Percentiles rank a stretch among this genome's conserved stretches.
Conservation (phyloP, 768 basidiomycete genomes). For the Gautieria morchelliformis region DNA sequence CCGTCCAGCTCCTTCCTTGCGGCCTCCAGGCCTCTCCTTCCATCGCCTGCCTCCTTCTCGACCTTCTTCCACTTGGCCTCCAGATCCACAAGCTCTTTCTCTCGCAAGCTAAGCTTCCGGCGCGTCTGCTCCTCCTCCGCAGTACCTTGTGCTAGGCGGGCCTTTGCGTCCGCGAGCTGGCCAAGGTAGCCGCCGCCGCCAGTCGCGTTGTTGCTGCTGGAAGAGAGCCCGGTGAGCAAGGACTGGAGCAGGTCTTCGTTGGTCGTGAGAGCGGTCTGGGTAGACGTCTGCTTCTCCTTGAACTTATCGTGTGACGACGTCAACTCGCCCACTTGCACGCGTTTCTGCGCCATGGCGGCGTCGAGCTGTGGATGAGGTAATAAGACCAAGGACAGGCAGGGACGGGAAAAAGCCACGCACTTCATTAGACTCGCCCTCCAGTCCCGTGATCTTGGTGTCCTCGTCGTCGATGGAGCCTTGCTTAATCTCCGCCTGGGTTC, state of each 20-base stretch:
- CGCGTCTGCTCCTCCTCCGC: conserved; percentile 82
- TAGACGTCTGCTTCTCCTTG: conserved; percentile 58
- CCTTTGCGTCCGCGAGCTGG: conserved; percentile 80
- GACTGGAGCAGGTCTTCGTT: conserved; percentile 93
- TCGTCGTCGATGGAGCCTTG: conserved; percentile 71
- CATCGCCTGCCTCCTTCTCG: conserved; percentile 74
- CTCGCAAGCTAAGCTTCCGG: conserved; percentile 62
- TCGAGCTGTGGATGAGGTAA: conserved; percentile 38
- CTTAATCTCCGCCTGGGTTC: conserved; percentile 81
- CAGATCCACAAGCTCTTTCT: conserved; percentile 71
- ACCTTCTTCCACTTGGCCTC: conserved; percentile 76
- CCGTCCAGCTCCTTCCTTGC: conserved; percentile 51
- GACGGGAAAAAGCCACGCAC: conserved; percentile 28
- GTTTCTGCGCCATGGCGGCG: conserved; percentile 47
- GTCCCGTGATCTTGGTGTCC: conserved; percentile 41
- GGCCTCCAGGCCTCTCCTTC: conserved; percentile 54
- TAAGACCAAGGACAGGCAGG: background rate
- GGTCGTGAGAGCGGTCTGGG: conserved; percentile 52
- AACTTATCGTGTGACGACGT: conserved; percentile 46
- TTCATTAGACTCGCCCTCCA: conserved; percentile 49
- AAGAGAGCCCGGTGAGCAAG: conserved; percentile 84
- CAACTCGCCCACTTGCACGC: conserved; percentile 45
- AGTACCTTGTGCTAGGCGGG: conserved; percentile 59
- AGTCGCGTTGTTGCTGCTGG: conserved; percentile 51
- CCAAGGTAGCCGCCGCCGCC: conserved; percentile 90